Evolutionary conservation across 306 rosid species (phyloP).

Genomic region (Vigna radiata): DNA sequence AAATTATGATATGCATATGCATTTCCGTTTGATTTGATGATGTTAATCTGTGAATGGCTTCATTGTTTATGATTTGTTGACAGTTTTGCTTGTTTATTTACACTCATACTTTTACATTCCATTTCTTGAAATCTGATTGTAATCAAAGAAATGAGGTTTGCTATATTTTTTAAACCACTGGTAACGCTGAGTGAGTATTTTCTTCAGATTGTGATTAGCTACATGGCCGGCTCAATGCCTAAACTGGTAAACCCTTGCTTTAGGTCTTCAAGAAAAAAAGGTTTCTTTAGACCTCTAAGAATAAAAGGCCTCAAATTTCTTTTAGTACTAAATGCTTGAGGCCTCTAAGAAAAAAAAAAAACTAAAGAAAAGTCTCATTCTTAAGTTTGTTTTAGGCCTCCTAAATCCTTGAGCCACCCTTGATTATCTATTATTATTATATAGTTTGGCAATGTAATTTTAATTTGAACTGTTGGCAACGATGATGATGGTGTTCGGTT

Average conservation of each 20-base stretch:
- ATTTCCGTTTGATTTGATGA: background rate
- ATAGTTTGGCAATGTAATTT: background rate
- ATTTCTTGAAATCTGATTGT: slow-evolving; percentile 12
- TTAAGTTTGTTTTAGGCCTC: no score
- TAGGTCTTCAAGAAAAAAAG: no score
- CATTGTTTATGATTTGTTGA: slow-evolving; percentile 20
- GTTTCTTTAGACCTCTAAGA: no score
- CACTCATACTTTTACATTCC: background rate
- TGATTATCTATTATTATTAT: no score
- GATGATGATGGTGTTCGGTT: slow-evolving; percentile 22
- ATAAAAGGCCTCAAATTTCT: no score
- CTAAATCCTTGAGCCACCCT: no score
- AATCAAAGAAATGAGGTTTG: background rate
- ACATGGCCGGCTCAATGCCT: no score
- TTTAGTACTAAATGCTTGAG: no score
- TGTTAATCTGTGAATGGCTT: background rate
- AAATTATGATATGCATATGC: background rate
- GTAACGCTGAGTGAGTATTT: background rate
- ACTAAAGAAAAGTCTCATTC: no score
- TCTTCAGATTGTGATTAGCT: background rate
- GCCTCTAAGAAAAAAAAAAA: no score
- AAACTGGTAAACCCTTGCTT: no score
- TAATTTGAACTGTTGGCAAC: background rate
- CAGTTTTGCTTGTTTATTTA: slow-evolving; percentile 18
- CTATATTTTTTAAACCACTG: background rate